Evolutionary conservation across 805 yeast species (phyloP).

Genomic region (Candida quercuum): DNA sequence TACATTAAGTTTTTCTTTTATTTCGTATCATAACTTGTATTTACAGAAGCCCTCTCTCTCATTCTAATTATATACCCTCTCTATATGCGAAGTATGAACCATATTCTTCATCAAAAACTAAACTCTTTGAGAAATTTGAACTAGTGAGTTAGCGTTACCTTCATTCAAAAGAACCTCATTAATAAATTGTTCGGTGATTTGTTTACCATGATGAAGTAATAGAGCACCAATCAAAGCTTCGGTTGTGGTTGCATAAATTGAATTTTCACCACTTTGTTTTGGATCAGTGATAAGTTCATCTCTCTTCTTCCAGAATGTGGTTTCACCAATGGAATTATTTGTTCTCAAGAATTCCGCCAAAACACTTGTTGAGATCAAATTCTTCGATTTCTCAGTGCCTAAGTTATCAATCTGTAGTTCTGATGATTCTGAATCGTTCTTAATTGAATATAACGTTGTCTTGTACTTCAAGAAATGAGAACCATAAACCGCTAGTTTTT

Average conservation of each 20-base stretch:
- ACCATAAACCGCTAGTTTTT: conserved; percentile 73
- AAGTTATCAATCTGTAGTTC: conserved; percentile 43
- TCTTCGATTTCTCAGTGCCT: conserved; percentile 51
- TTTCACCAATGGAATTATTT: conserved; percentile 37
- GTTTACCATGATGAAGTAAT: conserved; percentile 54
- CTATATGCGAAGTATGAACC: too few relatives aligned
- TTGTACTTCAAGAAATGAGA: conserved; percentile 48
- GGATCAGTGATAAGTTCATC: conserved; percentile 39
- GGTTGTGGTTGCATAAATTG: conserved; percentile 47
- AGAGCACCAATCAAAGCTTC: conserved; percentile 68
- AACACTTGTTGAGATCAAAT: conserved; percentile 43
- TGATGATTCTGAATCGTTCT: conserved; percentile 5
- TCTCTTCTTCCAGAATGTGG: conserved; percentile 65
- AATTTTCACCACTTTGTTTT: conserved; percentile 49
- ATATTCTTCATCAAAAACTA: too few relatives aligned
- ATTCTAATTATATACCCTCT: too few relatives aligned
- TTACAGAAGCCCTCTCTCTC: too few relatives aligned
- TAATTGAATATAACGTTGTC: conserved; percentile 28
- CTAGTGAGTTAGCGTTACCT: conserved; percentile 17
- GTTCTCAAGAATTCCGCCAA: conserved; percentile 48
- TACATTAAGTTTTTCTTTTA: too few relatives aligned
- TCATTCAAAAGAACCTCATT: conserved; percentile 37
- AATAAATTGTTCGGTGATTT: conserved; percentile 53
- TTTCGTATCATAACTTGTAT: too few relatives aligned
- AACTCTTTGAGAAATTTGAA: conserved; percentile 6